Conservation (phyloP, 2,329 filamentous ascomycete species). For the Phaeophleospora eucalypticola region DNA sequence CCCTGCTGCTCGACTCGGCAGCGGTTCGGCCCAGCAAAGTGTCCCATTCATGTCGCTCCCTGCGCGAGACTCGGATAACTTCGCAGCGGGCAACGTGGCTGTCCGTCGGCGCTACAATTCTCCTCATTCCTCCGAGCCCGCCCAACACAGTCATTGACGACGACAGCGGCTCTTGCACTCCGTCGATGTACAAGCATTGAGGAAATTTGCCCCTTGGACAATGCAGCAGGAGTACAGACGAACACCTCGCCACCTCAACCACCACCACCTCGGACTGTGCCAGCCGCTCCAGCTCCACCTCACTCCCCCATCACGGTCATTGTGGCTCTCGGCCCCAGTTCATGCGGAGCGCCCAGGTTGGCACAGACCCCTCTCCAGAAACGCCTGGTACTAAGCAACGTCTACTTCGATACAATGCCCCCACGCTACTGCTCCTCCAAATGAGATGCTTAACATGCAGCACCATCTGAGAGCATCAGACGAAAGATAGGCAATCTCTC, state of each 20-base stretch:
- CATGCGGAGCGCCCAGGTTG: too few relatives aligned
- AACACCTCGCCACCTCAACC: neutral
- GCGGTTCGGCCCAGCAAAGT: conserved; percentile 2
- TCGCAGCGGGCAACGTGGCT: neutral
- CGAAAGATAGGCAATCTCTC: conserved; percentile 8
- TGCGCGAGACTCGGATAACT: neutral
- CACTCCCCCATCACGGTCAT: neutral
- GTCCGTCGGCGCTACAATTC: too few relatives aligned
- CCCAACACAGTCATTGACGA: neutral
- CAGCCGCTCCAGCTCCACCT: conserved; percentile 3
- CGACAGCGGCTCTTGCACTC: neutral
- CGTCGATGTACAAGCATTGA: neutral
- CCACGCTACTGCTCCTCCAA: conserved; percentile 9
- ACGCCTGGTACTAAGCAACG: neutral
- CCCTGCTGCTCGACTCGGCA: neutral
- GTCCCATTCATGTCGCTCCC: neutral
- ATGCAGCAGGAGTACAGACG: neutral
- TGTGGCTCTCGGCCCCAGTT: neutral
- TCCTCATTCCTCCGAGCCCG: too few relatives aligned
- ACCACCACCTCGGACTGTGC: neutral
- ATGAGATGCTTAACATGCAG: conserved; percentile 3
- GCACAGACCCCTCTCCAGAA: neutral
- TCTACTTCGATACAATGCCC: neutral
- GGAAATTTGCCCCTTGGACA: neutral
- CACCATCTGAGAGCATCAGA: neutral